These are phyloP conservation scores for Hyphodiscus sp. DNA, from an alignment of 2,329 filamentous ascomycete genomes.

Conservation along the genomic window DNA sequence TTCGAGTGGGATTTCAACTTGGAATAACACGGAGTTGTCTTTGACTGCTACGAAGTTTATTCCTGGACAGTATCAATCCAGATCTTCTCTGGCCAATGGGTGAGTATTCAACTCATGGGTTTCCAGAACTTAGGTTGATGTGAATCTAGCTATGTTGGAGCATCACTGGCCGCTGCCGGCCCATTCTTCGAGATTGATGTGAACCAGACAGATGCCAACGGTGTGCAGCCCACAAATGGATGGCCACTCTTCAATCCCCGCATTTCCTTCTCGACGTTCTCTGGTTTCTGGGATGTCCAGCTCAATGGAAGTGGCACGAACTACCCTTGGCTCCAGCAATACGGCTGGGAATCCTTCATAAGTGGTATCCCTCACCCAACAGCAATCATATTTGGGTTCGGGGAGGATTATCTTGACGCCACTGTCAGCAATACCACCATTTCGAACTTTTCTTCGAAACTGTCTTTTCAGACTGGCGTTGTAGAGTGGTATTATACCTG, in stretches of 20 bases:
- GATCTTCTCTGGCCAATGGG: constrained; percentile 30
- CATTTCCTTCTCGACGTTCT: constrained; percentile 60
- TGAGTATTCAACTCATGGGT: constrained; percentile 8
- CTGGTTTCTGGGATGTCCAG: constrained; percentile 60
- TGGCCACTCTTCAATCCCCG: constrained; percentile 61
- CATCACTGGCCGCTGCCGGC: constrained; percentile 25
- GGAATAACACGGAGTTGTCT: constrained; percentile 27
- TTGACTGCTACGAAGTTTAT: constrained; percentile 22
- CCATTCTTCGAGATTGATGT: constrained; percentile 29
- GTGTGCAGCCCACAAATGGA: constrained; percentile 42
- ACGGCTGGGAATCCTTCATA: constrained; percentile 65
- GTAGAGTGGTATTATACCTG: constrained; percentile 61
- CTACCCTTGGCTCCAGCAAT: constrained; percentile 62
- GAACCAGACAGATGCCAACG: constrained; percentile 27
- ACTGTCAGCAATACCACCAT: constrained; percentile 53
- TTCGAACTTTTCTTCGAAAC: constrained; percentile 51
- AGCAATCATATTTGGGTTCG: constrained; percentile 50
- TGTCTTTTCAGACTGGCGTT: constrained; percentile 57
- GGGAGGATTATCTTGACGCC: constrained; percentile 51
- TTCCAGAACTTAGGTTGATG: not conserved
- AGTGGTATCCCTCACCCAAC: constrained; percentile 65
- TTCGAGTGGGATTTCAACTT: constrained; percentile 17
- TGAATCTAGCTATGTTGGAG: constrained; percentile 25
- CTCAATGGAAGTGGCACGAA: constrained; percentile 53
- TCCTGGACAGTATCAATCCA: constrained; percentile 28